Conservation (phyloP, 768 basidiomycete species). For the Neoboletus magnificus region DNA sequence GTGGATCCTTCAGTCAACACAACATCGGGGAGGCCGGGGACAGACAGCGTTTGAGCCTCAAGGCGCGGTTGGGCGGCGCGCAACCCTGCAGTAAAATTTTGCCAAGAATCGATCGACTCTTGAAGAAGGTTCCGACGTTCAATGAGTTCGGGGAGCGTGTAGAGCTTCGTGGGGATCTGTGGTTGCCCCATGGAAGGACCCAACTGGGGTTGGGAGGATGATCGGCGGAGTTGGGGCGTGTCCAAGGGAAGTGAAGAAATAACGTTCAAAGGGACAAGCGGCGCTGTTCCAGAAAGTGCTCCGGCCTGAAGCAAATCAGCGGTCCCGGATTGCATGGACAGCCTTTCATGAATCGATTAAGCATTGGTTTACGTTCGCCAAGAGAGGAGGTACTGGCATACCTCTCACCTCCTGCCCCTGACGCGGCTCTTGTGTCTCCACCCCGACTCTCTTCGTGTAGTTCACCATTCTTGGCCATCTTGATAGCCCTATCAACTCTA, state of each 20-base stretch:
- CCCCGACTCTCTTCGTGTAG: constrained; percentile 4
- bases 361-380: constrained; percentile 1
- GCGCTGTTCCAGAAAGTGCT: constrained; percentile 2
- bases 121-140: constrained; percentile 24
- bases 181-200: constrained; percentile 13
- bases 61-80: constrained; percentile 13
- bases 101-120: constrained; percentile 27
- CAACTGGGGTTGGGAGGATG: constrained; percentile 28
- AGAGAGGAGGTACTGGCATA: constrained; percentile 5
- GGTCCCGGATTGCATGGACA: not conserved
- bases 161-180: constrained; percentile 19
- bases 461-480: constrained; percentile 25
- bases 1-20: not conserved
- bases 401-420: constrained; percentile 10
- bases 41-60: constrained; percentile 2
- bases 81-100: constrained; percentile 18
- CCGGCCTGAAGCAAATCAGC: not conserved
- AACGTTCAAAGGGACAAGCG: not conserved
- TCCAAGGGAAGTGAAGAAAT: constrained; percentile 5
- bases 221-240: constrained; percentile 24
- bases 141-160: constrained; percentile 26
- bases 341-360: constrained; percentile 15
- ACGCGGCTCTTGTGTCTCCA: not conserved
- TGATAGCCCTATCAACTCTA: constrained; percentile 28
- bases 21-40: not conserved